These are phyloP conservation scores for Rhodotorula kratochvilovae DNA, from an alignment of 768 basidiomycete genomes.

Conservation along the genomic window DNA sequence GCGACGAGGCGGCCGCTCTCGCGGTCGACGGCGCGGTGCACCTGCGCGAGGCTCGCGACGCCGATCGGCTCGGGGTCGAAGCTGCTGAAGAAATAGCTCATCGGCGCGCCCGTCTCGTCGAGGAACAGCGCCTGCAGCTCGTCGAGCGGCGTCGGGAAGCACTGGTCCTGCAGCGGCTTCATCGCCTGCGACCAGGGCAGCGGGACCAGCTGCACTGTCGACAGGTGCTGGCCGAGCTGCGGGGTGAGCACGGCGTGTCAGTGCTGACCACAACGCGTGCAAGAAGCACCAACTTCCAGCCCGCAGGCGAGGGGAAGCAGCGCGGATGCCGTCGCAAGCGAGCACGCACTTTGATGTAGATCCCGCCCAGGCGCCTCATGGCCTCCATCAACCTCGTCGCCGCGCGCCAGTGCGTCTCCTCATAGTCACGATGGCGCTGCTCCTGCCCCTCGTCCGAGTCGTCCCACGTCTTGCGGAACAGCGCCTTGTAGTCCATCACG, in stretches of 20 bases:
- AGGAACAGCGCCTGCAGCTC: constrained; percentile 71
- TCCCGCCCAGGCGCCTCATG: constrained; percentile 74
- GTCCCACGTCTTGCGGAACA: constrained; percentile 45
- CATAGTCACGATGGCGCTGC: constrained; percentile 59
- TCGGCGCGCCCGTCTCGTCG: constrained; percentile 67
- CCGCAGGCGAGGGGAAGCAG: no score
- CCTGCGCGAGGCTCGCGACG: constrained; percentile 92
- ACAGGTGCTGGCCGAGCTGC: constrained; percentile 72
- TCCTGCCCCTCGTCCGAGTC: constrained; percentile 40
- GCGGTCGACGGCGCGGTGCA: constrained; percentile 74
- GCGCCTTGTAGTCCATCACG: constrained; percentile 45
- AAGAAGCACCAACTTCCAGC: no score
- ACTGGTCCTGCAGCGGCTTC: constrained; percentile 73
- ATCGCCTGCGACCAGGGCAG: constrained; percentile 61
- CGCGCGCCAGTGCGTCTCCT: constrained; percentile 63
- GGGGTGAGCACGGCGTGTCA: no score
- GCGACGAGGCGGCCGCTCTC: constrained; percentile 72
- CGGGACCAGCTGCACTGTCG: constrained; percentile 59
- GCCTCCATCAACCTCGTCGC: constrained; percentile 72
- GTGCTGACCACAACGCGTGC: no score
- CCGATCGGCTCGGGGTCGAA: constrained; percentile 87
- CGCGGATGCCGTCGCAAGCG: no score
- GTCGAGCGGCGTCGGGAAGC: constrained; percentile 78
- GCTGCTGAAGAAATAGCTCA: constrained; percentile 72
- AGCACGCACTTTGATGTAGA: constrained; percentile 67